phyloP scores from a whole-genome alignment of 176 grass and related monocot species.

The Miscanthus lutarioriparius region DNA sequence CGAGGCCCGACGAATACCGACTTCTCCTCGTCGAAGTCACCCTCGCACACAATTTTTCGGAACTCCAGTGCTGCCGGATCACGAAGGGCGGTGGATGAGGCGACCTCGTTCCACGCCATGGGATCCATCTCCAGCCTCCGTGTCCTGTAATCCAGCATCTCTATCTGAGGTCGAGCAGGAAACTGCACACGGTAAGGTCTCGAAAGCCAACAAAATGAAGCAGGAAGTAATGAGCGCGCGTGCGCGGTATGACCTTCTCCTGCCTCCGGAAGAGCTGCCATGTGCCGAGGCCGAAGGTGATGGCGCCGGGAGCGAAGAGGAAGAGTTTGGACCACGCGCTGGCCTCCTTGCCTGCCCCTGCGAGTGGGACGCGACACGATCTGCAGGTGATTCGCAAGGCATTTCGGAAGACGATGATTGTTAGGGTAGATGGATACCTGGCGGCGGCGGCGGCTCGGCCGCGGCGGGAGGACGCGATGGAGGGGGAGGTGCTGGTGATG shows the following conservation, averaged over 20 bases:
- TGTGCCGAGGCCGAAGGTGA: constrained; percentile 94
- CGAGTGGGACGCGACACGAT: constrained; percentile 18
- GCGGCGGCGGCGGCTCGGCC: constrained; percentile 30
- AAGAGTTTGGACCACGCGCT: constrained; percentile 74
- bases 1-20: constrained; percentile 81
- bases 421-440: constrained; percentile 39
- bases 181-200: constrained; percentile 21
- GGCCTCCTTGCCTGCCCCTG: constrained; percentile 67
- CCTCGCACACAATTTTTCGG: constrained; percentile 73
- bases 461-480: constrained; percentile 24
- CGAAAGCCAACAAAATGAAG: background rate
- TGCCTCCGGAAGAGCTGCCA: constrained; percentile 94
- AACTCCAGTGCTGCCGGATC: constrained; percentile 63
- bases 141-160: constrained; percentile 95
- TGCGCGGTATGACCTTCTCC: constrained; percentile 64
- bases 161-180: constrained; percentile 54
- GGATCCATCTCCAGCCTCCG: constrained; percentile 85
- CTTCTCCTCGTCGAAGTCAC: constrained; percentile 70
- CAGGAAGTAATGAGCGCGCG: background rate
- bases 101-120: constrained; percentile 53
- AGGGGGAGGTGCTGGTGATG: constrained; percentile 18
- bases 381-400: constrained; percentile 6
- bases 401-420: constrained; percentile 31
- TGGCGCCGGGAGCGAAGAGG: constrained; percentile 89
- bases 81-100: constrained; percentile 34